These are phyloP conservation scores for Purshia tridentata DNA, from an alignment of 306 rosid species.

Conservation along the genomic window DNA sequence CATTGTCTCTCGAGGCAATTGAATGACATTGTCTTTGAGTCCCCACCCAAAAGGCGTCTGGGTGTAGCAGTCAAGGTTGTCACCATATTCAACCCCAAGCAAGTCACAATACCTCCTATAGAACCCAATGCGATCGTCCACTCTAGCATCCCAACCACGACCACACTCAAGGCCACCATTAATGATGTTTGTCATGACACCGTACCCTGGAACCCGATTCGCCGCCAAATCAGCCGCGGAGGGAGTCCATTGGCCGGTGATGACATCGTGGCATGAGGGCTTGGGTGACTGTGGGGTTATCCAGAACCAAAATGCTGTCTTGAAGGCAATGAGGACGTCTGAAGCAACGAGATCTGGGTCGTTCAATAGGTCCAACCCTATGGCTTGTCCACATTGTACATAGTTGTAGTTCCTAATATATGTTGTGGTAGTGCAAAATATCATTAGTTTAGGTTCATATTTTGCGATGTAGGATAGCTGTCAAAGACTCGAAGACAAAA, in stretches of 20 bases:
- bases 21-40: not conserved
- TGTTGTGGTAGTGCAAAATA: too few species aligned
- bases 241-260: conserved; percentile 49
- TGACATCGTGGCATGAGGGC: conserved; percentile 70
- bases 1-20: not conserved
- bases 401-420: conserved; percentile 60
- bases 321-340: conserved; percentile 47
- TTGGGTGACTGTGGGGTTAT: conserved; percentile 65
- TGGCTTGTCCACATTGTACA: conserved; percentile 46
- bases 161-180: conserved; percentile 53
- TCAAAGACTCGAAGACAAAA: too few species aligned
- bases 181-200: conserved; percentile 40
- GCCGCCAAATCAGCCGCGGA: conserved; percentile 35
- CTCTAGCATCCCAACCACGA: conserved; percentile 14
- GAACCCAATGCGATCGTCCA: conserved; percentile 40
- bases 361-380: conserved; percentile 34
- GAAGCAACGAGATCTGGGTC: conserved; percentile 57
- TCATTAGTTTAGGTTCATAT: too few species aligned
- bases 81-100: conserved; percentile 20
- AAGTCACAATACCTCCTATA: conserved; percentile 41
- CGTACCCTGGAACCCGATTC: conserved; percentile 29
- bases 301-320: conserved; percentile 77
- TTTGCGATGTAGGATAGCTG: too few species aligned
- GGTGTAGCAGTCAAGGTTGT: conserved; percentile 40
- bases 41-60: conserved; percentile 30